These are phyloP conservation scores for Claviceps sorghi DNA, from an alignment of 2,329 filamentous ascomycete species.

Conservation along the genomic window DNA sequence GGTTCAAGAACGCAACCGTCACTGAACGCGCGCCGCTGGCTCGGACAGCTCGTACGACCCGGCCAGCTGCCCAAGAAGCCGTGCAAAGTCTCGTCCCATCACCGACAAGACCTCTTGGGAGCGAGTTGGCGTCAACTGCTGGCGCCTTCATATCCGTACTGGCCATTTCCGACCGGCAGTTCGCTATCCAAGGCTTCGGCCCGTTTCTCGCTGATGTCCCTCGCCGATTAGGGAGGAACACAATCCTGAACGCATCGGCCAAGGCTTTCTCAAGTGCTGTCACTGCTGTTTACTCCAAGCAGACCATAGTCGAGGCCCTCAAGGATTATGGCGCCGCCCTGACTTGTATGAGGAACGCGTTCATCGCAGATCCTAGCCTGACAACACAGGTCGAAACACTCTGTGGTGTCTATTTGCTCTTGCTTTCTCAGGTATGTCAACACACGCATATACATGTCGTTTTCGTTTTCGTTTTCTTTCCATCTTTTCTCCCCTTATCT, in stretches of 20 bases:
- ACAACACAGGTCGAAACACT: conserved; percentile 19
- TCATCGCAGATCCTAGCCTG: conserved; percentile 16
- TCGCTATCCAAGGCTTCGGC: conserved; percentile 33
- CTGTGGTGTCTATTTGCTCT: conserved; percentile 23
- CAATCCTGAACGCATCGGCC: conserved; percentile 27
- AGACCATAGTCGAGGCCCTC: conserved; percentile 11
- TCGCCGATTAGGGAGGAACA: conserved; percentile 27
- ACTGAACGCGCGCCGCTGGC: not conserved
- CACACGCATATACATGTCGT: too few relatives aligned
- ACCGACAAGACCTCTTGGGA: conserved; percentile 1
- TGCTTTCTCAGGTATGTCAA: conserved; percentile 13
- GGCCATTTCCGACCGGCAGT: conserved; percentile 27
- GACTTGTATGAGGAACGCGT: conserved; percentile 7
- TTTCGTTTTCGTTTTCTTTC: not conserved
- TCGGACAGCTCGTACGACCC: not conserved
- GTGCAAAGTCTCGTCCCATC: not conserved
- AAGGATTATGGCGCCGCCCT: conserved; percentile 19
- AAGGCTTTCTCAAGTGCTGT: conserved; percentile 16
- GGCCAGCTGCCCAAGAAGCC: not conserved
- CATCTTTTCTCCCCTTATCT: not conserved
- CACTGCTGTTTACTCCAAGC: conserved; percentile 11
- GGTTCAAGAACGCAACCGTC: conserved; percentile 4
- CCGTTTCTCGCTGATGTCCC: conserved; percentile 30
- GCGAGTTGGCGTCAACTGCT: not conserved
- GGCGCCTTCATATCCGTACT: conserved; percentile 18